phyloP scores from a whole-genome alignment of 768 basidiomycete species.

The Mycena filopes region DNA sequence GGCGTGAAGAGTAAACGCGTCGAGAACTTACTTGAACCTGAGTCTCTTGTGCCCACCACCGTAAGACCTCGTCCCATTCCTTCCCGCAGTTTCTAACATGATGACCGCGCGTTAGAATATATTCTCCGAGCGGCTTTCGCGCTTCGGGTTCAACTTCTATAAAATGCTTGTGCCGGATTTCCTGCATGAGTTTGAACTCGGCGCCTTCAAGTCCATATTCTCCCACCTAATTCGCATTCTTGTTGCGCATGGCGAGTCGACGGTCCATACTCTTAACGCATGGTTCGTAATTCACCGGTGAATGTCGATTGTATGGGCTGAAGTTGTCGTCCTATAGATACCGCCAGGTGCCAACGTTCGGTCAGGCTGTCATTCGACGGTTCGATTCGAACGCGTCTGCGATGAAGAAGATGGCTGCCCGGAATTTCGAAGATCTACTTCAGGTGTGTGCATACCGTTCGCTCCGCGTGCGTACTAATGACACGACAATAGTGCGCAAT shows the following conservation, averaged over 20 bases:
- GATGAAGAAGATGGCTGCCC: slow-evolving; percentile 35
- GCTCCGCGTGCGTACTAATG: too few species aligned
- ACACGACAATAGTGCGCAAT: slow-evolving; percentile 52
- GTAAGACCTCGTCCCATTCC: background rate
- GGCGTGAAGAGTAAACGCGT: slow-evolving; percentile 2
- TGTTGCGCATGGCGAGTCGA: background rate
- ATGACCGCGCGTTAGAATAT: slow-evolving; percentile 29
- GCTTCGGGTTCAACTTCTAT: slow-evolving; percentile 28
- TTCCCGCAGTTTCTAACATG: background rate
- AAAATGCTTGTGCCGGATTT: slow-evolving; percentile 35
- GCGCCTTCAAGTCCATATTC: slow-evolving; percentile 36
- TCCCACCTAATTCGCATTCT: slow-evolving; percentile 30
- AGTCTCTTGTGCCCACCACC: slow-evolving; percentile 1
- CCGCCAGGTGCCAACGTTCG: slow-evolving; percentile 19
- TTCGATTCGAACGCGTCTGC: slow-evolving; percentile 37
- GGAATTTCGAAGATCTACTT: slow-evolving; percentile 42
- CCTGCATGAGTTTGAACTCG: slow-evolving; percentile 38
- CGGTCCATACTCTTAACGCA: background rate
- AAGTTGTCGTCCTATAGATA: slow-evolving; percentile 12
- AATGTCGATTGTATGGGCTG: background rate
- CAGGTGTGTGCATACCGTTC: slow-evolving; percentile 27
- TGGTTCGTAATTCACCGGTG: background rate
- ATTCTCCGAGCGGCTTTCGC: slow-evolving; percentile 30
- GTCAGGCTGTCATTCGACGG: slow-evolving; percentile 29
- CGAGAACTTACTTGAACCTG: background rate